Percentiles rank a stretch among this genome's conserved stretches.
Evolutionary conservation across 805 yeast genomes (phyloP).

Genomic region (Kodamaea nitidulidarum): DNA sequence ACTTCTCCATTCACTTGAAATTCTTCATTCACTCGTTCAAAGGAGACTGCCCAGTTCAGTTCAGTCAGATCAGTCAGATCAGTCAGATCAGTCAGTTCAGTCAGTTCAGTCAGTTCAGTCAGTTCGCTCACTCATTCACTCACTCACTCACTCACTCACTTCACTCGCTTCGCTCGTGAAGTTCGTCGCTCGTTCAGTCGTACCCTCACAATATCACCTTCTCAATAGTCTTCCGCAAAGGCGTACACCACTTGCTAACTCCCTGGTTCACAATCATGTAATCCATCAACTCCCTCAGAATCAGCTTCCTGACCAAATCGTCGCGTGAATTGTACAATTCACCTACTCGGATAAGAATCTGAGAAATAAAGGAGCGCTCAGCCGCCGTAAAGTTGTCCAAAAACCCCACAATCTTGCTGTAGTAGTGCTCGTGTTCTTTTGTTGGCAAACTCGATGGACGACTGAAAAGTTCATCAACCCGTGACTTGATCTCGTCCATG

Average conservation of each 20-base stretch:
- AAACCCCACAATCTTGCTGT: constrained; percentile 29
- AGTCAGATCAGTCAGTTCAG: too few species aligned
- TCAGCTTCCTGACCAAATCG: constrained; percentile 7
- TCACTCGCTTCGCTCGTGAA: too few species aligned
- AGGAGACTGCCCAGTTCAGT: too few species aligned
- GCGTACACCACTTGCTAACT: constrained; percentile 62
- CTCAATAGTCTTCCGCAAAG: constrained; percentile 49
- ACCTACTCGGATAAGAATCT: constrained; percentile 8
- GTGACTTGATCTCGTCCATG: constrained; percentile 6
- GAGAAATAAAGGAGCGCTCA: constrained; percentile 13
- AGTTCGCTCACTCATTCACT: too few species aligned
- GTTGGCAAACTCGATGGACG: constrained; percentile 30
- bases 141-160: not conserved
- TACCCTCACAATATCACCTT: too few species aligned
- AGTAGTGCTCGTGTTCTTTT: constrained; percentile 43
- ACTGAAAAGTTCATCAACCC: constrained; percentile 21
- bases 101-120: too few species aligned
- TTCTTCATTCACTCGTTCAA: too few species aligned
- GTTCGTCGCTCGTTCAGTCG: too few species aligned
- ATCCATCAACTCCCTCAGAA: constrained; percentile 38
- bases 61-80: too few species aligned
- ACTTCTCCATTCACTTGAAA: too few species aligned
- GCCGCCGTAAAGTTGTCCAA: constrained; percentile 1
- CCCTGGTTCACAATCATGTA: constrained; percentile 59
- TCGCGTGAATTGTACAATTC: not conserved